These are phyloP conservation scores for Pugionium dolabratum DNA, from an alignment of 345 rosid genomes.

Conservation along the genomic window DNA sequence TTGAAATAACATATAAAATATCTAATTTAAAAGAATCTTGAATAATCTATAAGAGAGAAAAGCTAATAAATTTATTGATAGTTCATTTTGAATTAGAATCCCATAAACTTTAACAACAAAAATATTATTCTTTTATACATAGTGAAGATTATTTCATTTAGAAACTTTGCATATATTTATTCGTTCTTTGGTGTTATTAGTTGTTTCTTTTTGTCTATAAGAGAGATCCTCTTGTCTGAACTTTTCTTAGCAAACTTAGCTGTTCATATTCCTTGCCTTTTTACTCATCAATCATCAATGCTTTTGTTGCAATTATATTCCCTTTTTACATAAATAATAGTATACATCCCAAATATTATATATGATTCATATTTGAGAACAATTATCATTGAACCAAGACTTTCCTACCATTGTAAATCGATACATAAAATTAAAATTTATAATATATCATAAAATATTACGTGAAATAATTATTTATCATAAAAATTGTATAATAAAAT, in stretches of 20 bases:
- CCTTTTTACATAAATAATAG: constrained; percentile 4
- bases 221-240: constrained; percentile 30
- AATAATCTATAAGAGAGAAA: too few relatives aligned
- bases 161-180: not conserved
- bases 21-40: too few relatives aligned
- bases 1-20: too few relatives aligned
- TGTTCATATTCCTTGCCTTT: constrained; percentile 33
- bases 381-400: not conserved
- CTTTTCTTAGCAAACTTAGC: constrained; percentile 34
- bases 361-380: not conserved
- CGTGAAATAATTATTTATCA: too few relatives aligned
- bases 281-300: constrained; percentile 30
- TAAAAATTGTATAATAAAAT: too few relatives aligned
- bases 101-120: too few relatives aligned
- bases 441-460: too few relatives aligned
- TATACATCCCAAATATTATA: not conserved
- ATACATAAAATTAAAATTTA: too few relatives aligned
- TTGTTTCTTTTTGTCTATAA: constrained; percentile 16
- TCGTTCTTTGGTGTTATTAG: constrained; percentile 22
- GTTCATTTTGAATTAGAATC: too few relatives aligned
- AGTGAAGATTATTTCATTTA: not conserved
- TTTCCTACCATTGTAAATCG: too few relatives aligned
- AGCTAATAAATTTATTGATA: too few relatives aligned
- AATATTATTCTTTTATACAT: not conserved
- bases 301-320: constrained; percentile 21